Percentiles rank a stretch among this genome's conserved stretches.
Evolutionary conservation across 805 yeast genomes (phyloP).

Genomic region (Kazachstania kunashirensis): DNA sequence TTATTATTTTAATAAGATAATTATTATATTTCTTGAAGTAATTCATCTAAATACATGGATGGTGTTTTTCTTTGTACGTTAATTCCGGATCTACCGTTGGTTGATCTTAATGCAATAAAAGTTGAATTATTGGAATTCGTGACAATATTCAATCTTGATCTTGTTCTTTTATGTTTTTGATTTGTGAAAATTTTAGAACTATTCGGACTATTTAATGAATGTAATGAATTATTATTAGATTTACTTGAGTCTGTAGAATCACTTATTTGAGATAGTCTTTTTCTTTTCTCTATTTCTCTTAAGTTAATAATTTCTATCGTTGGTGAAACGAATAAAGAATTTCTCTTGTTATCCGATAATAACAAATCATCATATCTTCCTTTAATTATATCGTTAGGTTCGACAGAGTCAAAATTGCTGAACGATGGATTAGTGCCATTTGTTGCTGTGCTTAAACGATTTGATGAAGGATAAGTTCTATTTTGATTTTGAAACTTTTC

Average conservation of each 20-base stretch:
- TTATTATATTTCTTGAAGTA: slow-evolving; percentile 7
- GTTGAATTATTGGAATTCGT: no score
- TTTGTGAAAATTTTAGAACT: neutral
- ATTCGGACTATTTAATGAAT: neutral
- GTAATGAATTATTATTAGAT: neutral
- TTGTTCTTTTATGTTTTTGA: neutral
- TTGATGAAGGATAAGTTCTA: no score
- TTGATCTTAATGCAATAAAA: no score
- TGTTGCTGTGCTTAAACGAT: no score
- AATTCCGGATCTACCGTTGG: no score
- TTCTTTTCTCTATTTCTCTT: neutral
- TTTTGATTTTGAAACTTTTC: no score
- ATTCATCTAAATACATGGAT: slow-evolving; percentile 17
- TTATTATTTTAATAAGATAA: no score
- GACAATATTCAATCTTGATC: no score
- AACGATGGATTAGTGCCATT: no score
- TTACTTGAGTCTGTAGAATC: neutral
- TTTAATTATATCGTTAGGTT: no score
- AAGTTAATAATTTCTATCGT: slow-evolving; percentile 43
- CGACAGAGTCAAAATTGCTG: no score
- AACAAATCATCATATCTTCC: no score
- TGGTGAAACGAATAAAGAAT: slow-evolving; percentile 60
- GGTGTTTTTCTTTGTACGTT: slow-evolving; percentile 15
- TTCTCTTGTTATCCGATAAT: slow-evolving; percentile 12
- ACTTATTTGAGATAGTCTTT: neutral